Evolutionary conservation across 805 yeast genomes (phyloP).

Genomic region (Saturnispora sekii): DNA sequence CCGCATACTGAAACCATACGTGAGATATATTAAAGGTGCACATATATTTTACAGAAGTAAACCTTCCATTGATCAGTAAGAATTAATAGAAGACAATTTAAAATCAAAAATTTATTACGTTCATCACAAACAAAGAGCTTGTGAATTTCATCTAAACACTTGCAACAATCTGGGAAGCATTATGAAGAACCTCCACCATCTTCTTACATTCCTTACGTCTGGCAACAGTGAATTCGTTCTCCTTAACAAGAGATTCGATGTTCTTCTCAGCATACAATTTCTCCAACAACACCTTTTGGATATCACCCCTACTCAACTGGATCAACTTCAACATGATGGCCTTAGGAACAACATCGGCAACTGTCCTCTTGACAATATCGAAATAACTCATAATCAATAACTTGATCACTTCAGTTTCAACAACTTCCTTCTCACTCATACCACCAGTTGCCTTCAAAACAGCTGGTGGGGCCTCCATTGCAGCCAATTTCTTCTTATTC

Average conservation of each 20-base stretch:
- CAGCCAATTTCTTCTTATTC: conserved; percentile 86
- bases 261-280: conserved; percentile 73
- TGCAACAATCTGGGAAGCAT: conserved; percentile 85
- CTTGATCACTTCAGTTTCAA: conserved; percentile 96
- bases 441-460: conserved; percentile 87
- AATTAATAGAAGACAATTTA: not conserved
- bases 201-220: conserved; percentile 89
- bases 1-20: too few species aligned
- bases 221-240: conserved; percentile 86
- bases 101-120: not conserved
- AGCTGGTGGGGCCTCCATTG: conserved; percentile 96
- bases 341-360: conserved; percentile 90
- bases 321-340: conserved; percentile 91
- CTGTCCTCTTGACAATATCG: conserved; percentile 85
- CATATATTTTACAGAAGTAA: too few species aligned
- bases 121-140: not conserved
- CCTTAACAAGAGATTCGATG: conserved; percentile 72
- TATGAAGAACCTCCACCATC: conserved; percentile 82
- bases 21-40: too few species aligned
- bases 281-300: conserved; percentile 83
- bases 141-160: conserved; percentile 36
- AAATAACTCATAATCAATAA: conserved; percentile 83
- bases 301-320: conserved; percentile 71
- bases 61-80: not conserved
- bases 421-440: conserved; percentile 89